Base-by-base conservation (phyloP, 2,329 filamentous ascomycete genomes). In the Exophiala alcalophila region DNA sequence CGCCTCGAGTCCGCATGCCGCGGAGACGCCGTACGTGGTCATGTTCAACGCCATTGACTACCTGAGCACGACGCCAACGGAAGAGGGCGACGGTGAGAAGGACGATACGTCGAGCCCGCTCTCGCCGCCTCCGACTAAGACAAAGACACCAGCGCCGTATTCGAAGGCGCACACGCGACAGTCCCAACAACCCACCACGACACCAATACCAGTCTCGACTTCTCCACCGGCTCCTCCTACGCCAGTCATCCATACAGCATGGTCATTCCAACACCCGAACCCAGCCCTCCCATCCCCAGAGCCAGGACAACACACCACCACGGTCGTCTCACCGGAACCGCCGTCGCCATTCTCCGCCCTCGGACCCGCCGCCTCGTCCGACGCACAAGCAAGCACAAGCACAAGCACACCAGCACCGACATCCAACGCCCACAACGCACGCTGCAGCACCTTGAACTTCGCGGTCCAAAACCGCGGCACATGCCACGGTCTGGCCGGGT, bases 1-100 rank as follows among this genome's bases (percentile, higher is more conserved):
- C 10, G 28, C 41, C 18, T 73, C 71, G 3, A 88, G 91, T 47
- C 65, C 78, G 0, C 78, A 80, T 30, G 89, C 86, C 11, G 89
- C 90, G 54, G 84, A 95, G 57, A 94, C 88, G 0, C 92, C 92
- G 0, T 97, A 92, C 71, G 94, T 98, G 2, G 90, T 96, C 35
- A 88, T 92, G 69, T 73, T 98, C 3, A 91, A 89, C 57, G 85
- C 89, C 16, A 79, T 94, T 47, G 90, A 97, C 67, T 92, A 86
- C 60, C 80, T 95, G 7, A 83, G 86, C 15, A 80, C 82, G 72
- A 23, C 77, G 74, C n/a, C 74, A 67, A 27, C 77, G 72, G 52
- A 69, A 72, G 7, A 42, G 12, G 14, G n/a, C 4, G 19, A 34
- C 23, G 15, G 21, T n/a, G n/a, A 30, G n/a, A 34, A 34, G 10